These are phyloP conservation scores for Lycium ferocissimum DNA, from an alignment of 257 asterid species.

Conservation along the genomic window DNA sequence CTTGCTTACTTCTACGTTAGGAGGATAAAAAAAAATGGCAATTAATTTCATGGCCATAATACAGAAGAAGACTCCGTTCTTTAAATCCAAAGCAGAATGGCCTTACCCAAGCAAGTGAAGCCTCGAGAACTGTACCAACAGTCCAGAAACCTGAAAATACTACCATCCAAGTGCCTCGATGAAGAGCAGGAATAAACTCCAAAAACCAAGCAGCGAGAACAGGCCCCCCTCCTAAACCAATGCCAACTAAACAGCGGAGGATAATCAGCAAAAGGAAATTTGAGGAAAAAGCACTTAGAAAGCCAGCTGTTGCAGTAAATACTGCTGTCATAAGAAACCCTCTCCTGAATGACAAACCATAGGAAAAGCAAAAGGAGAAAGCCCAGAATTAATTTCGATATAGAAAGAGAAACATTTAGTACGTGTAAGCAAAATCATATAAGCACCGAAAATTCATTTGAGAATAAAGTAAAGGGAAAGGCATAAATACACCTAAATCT, in stretches of 20 bases:
- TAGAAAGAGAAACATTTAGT: background rate
- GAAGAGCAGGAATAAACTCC: slow-evolving; percentile 80
- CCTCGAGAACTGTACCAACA: slow-evolving; percentile 72
- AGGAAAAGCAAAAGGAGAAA: background rate
- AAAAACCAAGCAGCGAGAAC: slow-evolving; percentile 80
- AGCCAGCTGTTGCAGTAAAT: slow-evolving; percentile 60
- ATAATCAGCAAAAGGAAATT: slow-evolving; percentile 49
- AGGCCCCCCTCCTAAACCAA: slow-evolving; percentile 80
- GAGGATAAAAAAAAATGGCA: background rate
- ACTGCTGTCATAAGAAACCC: slow-evolving; percentile 61
- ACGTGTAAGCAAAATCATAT: too few species aligned
- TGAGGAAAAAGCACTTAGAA: slow-evolving; percentile 73
- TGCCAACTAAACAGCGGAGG: slow-evolving; percentile 67
- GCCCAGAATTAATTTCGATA: slow-evolving; percentile 28
- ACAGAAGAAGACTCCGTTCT: background rate
- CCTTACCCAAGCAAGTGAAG: slow-evolving; percentile 84
- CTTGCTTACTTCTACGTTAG: slow-evolving; percentile 1
- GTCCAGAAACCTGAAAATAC: slow-evolving; percentile 79
- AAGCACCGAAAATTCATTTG: too few species aligned
- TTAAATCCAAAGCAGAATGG: background rate
- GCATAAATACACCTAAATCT: too few species aligned
- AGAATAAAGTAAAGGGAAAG: too few species aligned
- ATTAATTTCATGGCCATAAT: background rate
- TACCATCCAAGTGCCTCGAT: slow-evolving; percentile 82
- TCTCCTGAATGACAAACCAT: slow-evolving; percentile 51